Conservation (phyloP, 257 asterid species). For the Coffea canephora region DNA sequence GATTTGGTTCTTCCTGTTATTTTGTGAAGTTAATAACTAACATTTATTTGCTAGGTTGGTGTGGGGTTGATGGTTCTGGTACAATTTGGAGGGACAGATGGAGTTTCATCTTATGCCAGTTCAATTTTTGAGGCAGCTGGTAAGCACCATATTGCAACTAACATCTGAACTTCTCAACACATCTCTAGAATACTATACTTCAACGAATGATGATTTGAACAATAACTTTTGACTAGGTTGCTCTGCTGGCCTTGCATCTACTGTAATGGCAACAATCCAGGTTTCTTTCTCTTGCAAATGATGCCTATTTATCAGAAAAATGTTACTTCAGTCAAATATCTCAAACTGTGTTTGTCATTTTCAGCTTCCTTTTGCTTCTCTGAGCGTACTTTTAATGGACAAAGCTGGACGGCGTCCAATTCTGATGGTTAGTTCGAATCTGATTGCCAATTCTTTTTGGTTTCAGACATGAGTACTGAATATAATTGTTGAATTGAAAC, state of each 20-base stretch:
- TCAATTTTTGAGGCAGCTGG: slow-evolving; percentile 39
- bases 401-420: slow-evolving; percentile 33
- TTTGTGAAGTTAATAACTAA: neutral
- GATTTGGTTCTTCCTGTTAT: neutral
- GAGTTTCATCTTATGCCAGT: slow-evolving; percentile 29
- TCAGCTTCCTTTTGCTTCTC: slow-evolving; percentile 35
- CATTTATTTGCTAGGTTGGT: slow-evolving; percentile 27
- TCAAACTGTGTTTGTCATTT: neutral
- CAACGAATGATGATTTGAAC: slow-evolving; percentile 1
- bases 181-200: neutral
- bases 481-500: neutral
- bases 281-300: slow-evolving; percentile 17
- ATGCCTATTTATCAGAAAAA: neutral
- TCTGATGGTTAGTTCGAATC: slow-evolving; percentile 30
- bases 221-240: slow-evolving; percentile 19
- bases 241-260: slow-evolving; percentile 23
- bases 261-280: slow-evolving; percentile 29
- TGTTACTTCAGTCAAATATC: neutral
- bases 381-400: slow-evolving; percentile 29
- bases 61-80: slow-evolving; percentile 33
- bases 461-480: neutral
- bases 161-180: neutral
- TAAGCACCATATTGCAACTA: neutral
- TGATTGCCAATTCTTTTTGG: too few relatives aligned
- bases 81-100: slow-evolving; percentile 36